Conservation (phyloP, 2,329 filamentous ascomycete species). For the Xylariales sp. region DNA sequence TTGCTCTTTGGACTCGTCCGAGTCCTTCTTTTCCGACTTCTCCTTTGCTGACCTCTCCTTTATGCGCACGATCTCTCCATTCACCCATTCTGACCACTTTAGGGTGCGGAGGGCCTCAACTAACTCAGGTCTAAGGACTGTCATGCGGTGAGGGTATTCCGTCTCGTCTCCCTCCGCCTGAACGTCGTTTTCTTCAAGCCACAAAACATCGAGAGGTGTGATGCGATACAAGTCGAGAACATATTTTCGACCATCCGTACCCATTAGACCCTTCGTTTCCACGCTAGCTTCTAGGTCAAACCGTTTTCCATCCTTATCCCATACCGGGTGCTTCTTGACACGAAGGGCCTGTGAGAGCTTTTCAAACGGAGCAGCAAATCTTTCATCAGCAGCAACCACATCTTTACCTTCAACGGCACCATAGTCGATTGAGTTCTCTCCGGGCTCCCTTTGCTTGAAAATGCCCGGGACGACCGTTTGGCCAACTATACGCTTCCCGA, state of each 20-base stretch:
- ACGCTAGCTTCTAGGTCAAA: slow-evolving; percentile 95
- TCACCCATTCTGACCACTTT: slow-evolving; percentile 91
- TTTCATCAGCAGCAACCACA: slow-evolving; percentile 88
- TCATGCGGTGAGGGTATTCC: slow-evolving; percentile 94
- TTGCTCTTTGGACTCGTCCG: slow-evolving; percentile 44
- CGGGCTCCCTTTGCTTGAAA: slow-evolving; percentile 97
- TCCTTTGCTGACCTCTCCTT: slow-evolving; percentile 52
- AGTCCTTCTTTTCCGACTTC: slow-evolving; percentile 38
- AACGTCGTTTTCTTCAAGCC: slow-evolving; percentile 81
- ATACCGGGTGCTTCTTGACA: slow-evolving; percentile 94
- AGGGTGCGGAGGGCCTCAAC: slow-evolving; percentile 86
- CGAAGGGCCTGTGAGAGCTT: slow-evolving; percentile 91
- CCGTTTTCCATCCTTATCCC: slow-evolving; percentile 93
- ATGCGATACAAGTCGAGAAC: slow-evolving; percentile 97
- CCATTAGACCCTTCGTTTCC: slow-evolving; percentile 97
- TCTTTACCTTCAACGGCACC: slow-evolving; percentile 98
- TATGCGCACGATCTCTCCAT: slow-evolving; percentile 75
- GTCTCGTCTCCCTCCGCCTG: slow-evolving; percentile 56
- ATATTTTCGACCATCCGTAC: slow-evolving; percentile 96
- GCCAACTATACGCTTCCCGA: slow-evolving; percentile 95
- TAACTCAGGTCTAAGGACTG: slow-evolving; percentile 88
- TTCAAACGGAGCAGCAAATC: slow-evolving; percentile 85
- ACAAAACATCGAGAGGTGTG: slow-evolving; percentile 88
- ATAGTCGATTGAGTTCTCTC: slow-evolving; percentile 99
- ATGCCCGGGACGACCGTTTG: slow-evolving; percentile 99